A percentile compares a stretch with the other conserved stretches of the same genome.
Conservation (phyloP, 352 stramenopile genomes). For the Phytopythium ostracodes region DNA sequence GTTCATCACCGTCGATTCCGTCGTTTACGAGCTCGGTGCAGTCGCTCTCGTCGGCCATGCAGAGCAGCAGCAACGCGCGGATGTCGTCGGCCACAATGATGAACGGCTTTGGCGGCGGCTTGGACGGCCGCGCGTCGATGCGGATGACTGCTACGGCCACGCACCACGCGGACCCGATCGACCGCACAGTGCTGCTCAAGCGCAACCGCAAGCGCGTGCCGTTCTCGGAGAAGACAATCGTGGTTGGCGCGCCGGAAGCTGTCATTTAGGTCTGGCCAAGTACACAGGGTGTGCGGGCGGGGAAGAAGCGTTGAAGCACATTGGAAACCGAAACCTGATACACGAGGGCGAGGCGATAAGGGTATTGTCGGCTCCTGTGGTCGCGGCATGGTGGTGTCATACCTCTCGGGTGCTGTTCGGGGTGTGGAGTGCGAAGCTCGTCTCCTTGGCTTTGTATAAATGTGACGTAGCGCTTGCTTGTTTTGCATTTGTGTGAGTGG, state of each 20-base stretch:
- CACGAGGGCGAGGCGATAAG: too few species aligned
- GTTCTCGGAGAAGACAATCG: slow-evolving; percentile 84
- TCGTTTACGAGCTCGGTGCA: slow-evolving; percentile 83
- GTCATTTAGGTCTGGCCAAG: too few species aligned
- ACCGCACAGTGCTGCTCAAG: slow-evolving; percentile 75
- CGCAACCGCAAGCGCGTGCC: slow-evolving; percentile 65
- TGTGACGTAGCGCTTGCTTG: background rate
- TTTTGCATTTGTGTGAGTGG: background rate
- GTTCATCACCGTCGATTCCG: slow-evolving; percentile 84
- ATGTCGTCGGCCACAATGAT: slow-evolving; percentile 36
- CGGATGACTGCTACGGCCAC: slow-evolving; percentile 38
- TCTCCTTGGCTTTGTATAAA: background rate
- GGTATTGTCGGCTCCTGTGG: background rate
- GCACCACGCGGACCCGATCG: slow-evolving; percentile 51
- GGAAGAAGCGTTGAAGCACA: too few species aligned
- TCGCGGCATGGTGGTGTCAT: background rate
- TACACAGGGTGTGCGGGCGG: too few species aligned
- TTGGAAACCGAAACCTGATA: too few species aligned
- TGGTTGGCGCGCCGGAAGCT: slow-evolving; percentile 79
- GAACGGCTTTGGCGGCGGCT: slow-evolving; percentile 13
- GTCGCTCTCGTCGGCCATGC: slow-evolving; percentile 74
- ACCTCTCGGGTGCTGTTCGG: background rate
- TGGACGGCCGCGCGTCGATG: slow-evolving; percentile 45
- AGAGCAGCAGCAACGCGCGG: slow-evolving; percentile 46
- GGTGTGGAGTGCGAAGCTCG: background rate